These are phyloP conservation scores for Amphichorda felina DNA, from an alignment of 2,329 filamentous ascomycete genomes.

Conservation along the genomic window DNA sequence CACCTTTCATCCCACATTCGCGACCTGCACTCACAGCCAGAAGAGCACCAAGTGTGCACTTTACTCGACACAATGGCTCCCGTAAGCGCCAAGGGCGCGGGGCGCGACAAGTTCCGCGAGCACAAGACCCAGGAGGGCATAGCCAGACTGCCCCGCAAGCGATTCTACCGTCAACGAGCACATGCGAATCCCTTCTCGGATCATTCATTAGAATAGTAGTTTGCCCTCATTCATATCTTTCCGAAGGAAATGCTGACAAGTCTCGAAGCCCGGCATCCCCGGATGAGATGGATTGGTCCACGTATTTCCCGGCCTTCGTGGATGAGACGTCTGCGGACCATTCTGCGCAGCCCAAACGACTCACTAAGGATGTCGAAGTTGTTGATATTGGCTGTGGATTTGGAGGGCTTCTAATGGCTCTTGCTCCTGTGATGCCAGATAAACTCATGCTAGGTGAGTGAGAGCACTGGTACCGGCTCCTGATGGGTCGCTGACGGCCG, in stretches of 20 bases:
- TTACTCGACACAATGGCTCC: slow-evolving; percentile 4
- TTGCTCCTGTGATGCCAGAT: slow-evolving; percentile 71
- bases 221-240: slow-evolving; percentile 7
- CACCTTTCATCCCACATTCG: no score
- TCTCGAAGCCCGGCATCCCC: slow-evolving; percentile 64
- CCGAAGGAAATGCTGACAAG: background rate
- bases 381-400: slow-evolving; percentile 97
- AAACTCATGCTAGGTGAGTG: slow-evolving; percentile 66
- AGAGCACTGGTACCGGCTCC: background rate
- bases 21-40: no score
- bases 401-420: slow-evolving; percentile 77
- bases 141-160: slow-evolving; percentile 73
- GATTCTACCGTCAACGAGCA: slow-evolving; percentile 89
- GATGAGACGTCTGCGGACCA: slow-evolving; percentile 20
- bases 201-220: slow-evolving; percentile 76
- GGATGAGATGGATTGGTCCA: slow-evolving; percentile 81
- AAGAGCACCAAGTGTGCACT: no score
- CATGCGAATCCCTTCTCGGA: slow-evolving; percentile 98
- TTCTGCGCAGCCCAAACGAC: slow-evolving; percentile 11
- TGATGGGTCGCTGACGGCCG: background rate
- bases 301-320: slow-evolving; percentile 67
- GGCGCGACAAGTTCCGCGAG: slow-evolving; percentile 54
- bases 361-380: slow-evolving; percentile 64
- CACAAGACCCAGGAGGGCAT: slow-evolving; percentile 37
- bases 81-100: slow-evolving; percentile 40